These are phyloP conservation scores for Monosporozyma solicola DNA, from an alignment of 805 yeast species.

Conservation along the genomic window DNA sequence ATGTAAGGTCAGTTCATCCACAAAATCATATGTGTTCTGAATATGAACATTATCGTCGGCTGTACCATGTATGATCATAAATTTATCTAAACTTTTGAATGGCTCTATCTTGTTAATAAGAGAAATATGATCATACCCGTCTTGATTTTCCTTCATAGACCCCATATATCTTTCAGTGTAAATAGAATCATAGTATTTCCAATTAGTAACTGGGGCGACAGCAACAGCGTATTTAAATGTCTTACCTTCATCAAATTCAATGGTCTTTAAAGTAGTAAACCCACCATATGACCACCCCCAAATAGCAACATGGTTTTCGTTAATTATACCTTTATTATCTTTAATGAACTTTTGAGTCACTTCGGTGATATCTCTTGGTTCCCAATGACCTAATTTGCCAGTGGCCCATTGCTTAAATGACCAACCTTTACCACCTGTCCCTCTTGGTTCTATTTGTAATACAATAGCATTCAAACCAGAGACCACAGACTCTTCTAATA, in stretches of 20 bases:
- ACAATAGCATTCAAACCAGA: constrained; percentile 53
- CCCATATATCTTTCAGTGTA: constrained; percentile 76
- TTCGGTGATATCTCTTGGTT: constrained; percentile 56
- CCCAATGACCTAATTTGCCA: constrained; percentile 61
- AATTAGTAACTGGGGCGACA: constrained; percentile 79
- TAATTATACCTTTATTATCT: constrained; percentile 36
- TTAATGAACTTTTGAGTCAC: constrained; percentile 43
- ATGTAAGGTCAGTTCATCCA: constrained; percentile 47
- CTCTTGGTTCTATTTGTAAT: constrained; percentile 67
- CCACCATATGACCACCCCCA: constrained; percentile 95
- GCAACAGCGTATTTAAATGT: constrained; percentile 69
- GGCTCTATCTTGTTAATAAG: constrained; percentile 33
- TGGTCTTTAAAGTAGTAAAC: constrained; percentile 60
- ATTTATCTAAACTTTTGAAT: constrained; percentile 44
- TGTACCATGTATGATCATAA: constrained; percentile 70
- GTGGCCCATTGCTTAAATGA: constrained; percentile 47
- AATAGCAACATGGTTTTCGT: constrained; percentile 47
- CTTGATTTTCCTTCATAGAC: constrained; percentile 38
- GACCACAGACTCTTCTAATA: constrained; percentile 51
- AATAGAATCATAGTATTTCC: constrained; percentile 67
- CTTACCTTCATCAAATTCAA: constrained; percentile 55
- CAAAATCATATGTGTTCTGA: constrained; percentile 54
- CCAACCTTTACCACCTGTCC: constrained; percentile 79
- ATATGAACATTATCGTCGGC: constrained; percentile 81
- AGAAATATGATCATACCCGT: constrained; percentile 41